These are phyloP conservation scores for Arbutus unedo DNA, from an alignment of 148 eudicot species.

Conservation along the genomic window DNA sequence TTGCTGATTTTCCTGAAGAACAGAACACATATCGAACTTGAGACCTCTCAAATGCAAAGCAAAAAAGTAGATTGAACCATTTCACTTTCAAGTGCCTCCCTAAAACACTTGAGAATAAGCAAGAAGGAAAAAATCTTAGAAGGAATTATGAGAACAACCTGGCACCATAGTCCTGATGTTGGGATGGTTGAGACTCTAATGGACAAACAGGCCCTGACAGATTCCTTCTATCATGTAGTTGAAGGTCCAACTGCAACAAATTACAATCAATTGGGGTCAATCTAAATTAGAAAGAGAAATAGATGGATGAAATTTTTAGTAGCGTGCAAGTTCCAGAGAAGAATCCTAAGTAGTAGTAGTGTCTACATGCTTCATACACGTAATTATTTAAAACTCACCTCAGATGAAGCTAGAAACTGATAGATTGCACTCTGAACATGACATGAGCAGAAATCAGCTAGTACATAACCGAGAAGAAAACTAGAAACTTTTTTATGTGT, in stretches of 20 bases:
- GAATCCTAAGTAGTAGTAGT: background rate
- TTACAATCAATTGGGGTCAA: background rate
- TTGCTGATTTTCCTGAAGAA: background rate
- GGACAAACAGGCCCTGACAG: constrained; percentile 46
- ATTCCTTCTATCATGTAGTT: constrained; percentile 42
- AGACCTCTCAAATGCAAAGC: background rate
- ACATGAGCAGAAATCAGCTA: constrained; percentile 14
- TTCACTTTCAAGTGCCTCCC: constrained; percentile 9
- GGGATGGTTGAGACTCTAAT: constrained; percentile 11
- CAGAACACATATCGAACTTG: background rate
- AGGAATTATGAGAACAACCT: constrained; percentile 30
- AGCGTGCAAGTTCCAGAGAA: background rate
- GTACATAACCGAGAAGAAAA: constrained; percentile 5
- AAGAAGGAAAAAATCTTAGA: background rate
- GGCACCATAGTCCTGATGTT: constrained; percentile 19
- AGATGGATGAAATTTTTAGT: background rate
- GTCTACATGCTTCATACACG: background rate
- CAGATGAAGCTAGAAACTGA: constrained; percentile 53
- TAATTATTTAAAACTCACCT: constrained; percentile 36
- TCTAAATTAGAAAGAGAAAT: background rate
- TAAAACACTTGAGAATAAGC: background rate
- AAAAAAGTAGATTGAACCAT: background rate
- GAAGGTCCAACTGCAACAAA: constrained; percentile 56
- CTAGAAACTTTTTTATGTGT: background rate
- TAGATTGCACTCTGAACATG: constrained; percentile 62